Evolutionary conservation across 2,329 filamentous ascomycete genomes (phyloP).

Genomic region (Pseudonectria foliicola): DNA sequence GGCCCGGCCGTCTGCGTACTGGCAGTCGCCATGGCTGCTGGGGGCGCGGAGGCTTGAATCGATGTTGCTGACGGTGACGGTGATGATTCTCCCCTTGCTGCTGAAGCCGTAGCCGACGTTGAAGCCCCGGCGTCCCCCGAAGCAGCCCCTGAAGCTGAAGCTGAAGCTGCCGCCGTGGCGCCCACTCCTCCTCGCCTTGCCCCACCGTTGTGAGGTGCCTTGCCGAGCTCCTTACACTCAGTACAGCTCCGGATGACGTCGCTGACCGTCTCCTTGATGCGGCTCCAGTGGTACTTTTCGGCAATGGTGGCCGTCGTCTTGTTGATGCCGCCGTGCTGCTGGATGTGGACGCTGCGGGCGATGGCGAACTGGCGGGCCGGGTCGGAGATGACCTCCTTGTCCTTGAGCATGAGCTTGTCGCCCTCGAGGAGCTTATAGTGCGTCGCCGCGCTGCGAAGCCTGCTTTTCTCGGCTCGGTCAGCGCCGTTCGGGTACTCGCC

Average conservation of each 20-base stretch:
- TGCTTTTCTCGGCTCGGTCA: conserved; percentile 91
- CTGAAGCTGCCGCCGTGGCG: conserved; percentile 1
- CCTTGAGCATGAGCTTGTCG: conserved; percentile 90
- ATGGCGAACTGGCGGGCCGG: conserved; percentile 87
- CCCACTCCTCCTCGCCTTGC: conserved; percentile 12
- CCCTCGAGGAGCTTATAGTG: conserved; percentile 80
- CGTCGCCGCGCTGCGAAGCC: conserved; percentile 84
- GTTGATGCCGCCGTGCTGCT: conserved; percentile 87
- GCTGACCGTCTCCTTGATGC: conserved; percentile 95
- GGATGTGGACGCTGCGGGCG: conserved; percentile 66
- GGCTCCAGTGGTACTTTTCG: conserved; percentile 92
- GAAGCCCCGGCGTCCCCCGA: conserved; percentile 2
- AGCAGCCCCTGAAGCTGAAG: conserved; percentile 2
- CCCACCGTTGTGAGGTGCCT: conserved; percentile 36
- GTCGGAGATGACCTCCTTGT: conserved; percentile 93
- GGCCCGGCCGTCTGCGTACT: conserved; percentile 10
- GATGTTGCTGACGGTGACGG: no score
- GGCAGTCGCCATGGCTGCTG: no score
- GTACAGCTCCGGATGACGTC: conserved; percentile 87
- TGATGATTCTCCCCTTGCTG: conserved; percentile 1
- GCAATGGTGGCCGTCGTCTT: conserved; percentile 94
- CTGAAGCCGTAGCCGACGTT: conserved; percentile 2
- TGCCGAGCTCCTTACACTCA: conserved; percentile 77
- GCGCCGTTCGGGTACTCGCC: conserved; percentile 88
- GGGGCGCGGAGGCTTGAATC: no score